Conservation (phyloP, 345 rosid species). For the Camelina neglecta region DNA sequence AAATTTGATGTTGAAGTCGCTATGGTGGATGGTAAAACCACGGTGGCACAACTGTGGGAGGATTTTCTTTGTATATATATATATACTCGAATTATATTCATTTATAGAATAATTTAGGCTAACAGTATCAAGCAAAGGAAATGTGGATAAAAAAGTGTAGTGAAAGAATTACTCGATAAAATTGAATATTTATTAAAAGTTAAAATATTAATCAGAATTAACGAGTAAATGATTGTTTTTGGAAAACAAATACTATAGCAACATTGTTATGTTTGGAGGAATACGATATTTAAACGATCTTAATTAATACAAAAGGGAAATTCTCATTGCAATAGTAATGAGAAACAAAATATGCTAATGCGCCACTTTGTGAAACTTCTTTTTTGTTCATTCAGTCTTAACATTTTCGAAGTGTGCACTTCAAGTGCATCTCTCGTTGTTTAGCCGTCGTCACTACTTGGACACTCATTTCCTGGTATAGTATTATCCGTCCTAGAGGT, state of each 20-base stretch:
- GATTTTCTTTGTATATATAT: too few species aligned
- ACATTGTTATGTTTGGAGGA: background rate
- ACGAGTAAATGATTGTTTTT: background rate
- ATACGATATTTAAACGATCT: background rate
- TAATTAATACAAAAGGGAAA: background rate
- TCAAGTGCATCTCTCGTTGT: too few species aligned
- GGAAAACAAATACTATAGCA: background rate
- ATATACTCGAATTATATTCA: background rate
- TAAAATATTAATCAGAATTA: background rate
- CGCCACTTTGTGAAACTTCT: constrained; percentile 6
- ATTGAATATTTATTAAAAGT: background rate
- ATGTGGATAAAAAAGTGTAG: background rate
- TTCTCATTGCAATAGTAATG: too few species aligned
- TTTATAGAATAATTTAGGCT: background rate
- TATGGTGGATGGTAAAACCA: too few species aligned
- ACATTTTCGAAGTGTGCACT: constrained; percentile 12
- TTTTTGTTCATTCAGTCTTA: constrained; percentile 18
- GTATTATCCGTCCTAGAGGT: constrained; percentile 45
- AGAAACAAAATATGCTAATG: background rate
- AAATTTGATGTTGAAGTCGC: too few species aligned
- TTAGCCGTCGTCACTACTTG: constrained; percentile 42
- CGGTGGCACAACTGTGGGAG: too few species aligned
- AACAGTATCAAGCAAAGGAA: background rate
- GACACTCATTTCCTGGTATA: constrained; percentile 46
- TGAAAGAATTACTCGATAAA: background rate